Conservation (phyloP, 257 asterid species). For the Ocimum tenuiflorum region DNA sequence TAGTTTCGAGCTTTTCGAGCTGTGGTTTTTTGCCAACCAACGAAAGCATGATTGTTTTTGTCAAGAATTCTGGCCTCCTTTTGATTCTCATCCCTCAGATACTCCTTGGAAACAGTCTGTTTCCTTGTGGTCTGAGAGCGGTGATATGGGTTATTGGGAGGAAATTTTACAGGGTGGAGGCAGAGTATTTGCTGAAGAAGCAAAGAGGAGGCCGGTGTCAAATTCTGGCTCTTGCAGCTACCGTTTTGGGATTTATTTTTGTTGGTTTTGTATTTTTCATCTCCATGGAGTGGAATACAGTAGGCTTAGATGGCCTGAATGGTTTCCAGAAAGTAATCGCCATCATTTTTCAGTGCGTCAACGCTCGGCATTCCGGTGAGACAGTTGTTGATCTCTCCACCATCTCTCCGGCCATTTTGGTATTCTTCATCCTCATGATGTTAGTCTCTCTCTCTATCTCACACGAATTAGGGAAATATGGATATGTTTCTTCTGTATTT, state of each 20-base stretch:
- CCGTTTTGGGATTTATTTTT: conserved; percentile 35
- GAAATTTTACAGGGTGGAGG: conserved; percentile 27
- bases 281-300: conserved; percentile 53
- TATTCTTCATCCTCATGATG: conserved; percentile 56
- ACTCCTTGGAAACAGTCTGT: conserved; percentile 54
- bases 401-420: conserved; percentile 53
- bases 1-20: conserved; percentile 50
- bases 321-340: conserved; percentile 46
- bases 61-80: conserved; percentile 50
- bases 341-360: conserved; percentile 34
- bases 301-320: conserved; percentile 32
- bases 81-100: conserved; percentile 51
- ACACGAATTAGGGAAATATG: no score
- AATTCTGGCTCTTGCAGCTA: conserved; percentile 56
- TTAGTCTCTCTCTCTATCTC: conserved; percentile 35
- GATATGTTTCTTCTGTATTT: no score
- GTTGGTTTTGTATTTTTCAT: conserved; percentile 36
- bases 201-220: conserved; percentile 30
- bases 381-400: conserved; percentile 52
- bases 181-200: conserved; percentile 33
- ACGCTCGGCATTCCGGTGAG: conserved; percentile 70
- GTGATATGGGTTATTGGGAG: conserved; percentile 40
- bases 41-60: conserved; percentile 64
- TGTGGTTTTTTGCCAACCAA: conserved; percentile 68
- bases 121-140: conserved; percentile 43